Evolutionary conservation across 2,329 filamentous ascomycete genomes (phyloP), one percentile per base, ranked within the genome.

Genomic region (Ophiosphaerella narmari): DNA sequence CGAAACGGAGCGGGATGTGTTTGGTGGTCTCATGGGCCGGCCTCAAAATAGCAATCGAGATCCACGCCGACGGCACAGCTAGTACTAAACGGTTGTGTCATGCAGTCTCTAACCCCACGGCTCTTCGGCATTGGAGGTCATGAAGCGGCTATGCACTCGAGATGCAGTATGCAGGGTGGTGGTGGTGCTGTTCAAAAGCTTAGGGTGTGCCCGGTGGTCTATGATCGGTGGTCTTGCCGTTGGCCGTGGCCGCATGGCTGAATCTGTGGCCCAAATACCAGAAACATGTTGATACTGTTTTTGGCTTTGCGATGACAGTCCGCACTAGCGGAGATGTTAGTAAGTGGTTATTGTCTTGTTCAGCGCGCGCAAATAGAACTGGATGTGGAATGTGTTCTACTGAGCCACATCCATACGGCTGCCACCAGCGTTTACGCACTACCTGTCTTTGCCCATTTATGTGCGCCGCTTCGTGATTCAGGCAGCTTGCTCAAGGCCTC

Each of bases 341-440:
- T 29, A 6, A 6, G 11, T 29, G 2, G 26, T 7, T 7, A 29
- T 29, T 29, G 26, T 29, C 26, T 29, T 11, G 26, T 11, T 29
- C 26, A 29, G 7, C 26, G 26, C 26, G 11, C 6, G 26, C 11
- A 29, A 29, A 29, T 29, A 29, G 26, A 29, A 29, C 9, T 14
- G 13, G 21, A 13, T 24, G 7, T 29, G 8, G 13, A 5, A 14
- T 16, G 4, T 9, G 14, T 26, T 48, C 16, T 11, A 39, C 26
- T 12, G 9, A n/a, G 32, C 45, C 29, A 12, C 40, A 41, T 21
- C 9, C 16, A 39, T 38, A 32, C 48, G 29, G 35, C 38, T 43
- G 41, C 40, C 46, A 50, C 43, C 40, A 48, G 40, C 40, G 53
- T 42, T 26, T 46, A 43, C 21, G 23, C 18, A 41, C 32, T 31